Percentiles rank a stretch among this genome's conserved stretches.
Conservation (phyloP, 2,329 filamentous ascomycete species). For the Cytospora chrysosperma region DNA sequence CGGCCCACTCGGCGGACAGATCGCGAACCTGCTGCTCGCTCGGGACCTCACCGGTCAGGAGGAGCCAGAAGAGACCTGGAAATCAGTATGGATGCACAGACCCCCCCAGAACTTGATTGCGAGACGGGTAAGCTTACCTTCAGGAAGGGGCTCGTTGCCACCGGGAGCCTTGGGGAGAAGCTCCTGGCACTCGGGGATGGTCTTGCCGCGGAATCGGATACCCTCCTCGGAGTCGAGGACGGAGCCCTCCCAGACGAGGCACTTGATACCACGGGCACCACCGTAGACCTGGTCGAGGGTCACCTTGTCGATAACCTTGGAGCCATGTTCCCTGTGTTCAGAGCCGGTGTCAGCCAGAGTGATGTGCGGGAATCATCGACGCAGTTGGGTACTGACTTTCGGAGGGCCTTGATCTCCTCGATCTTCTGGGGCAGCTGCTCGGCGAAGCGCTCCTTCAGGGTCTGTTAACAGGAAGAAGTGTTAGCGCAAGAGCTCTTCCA, state of each 20-base stretch:
- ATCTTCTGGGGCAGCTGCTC: constrained; percentile 94
- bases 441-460: constrained; percentile 97
- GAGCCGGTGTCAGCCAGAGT: constrained; percentile 29
- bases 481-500: constrained; percentile 28
- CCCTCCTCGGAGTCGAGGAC: constrained; percentile 98
- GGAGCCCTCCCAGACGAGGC: constrained; percentile 97
- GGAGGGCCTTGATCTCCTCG: constrained; percentile 95
- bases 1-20: constrained; percentile 97
- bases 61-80: constrained; percentile 95
- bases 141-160: constrained; percentile 93
- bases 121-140: constrained; percentile 56
- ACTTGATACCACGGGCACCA: constrained; percentile 98
- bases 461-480: constrained; percentile 50
- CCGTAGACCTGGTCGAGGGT: constrained; percentile 99
- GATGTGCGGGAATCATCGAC: constrained; percentile 12
- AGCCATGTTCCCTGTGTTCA: constrained; percentile 75
- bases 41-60: constrained; percentile 96
- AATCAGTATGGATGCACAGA: not conserved
- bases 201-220: constrained; percentile 99
- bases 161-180: constrained; percentile 95
- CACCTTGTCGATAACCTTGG: constrained; percentile 94
- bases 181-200: constrained; percentile 98
- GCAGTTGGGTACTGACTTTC: constrained; percentile 66
- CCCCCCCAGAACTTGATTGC: not conserved
- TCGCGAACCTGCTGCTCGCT: constrained; percentile 98